phyloP scores from a whole-genome alignment of 2,329 filamentous ascomycete genomes.

The Cladosporium sp. region DNA sequence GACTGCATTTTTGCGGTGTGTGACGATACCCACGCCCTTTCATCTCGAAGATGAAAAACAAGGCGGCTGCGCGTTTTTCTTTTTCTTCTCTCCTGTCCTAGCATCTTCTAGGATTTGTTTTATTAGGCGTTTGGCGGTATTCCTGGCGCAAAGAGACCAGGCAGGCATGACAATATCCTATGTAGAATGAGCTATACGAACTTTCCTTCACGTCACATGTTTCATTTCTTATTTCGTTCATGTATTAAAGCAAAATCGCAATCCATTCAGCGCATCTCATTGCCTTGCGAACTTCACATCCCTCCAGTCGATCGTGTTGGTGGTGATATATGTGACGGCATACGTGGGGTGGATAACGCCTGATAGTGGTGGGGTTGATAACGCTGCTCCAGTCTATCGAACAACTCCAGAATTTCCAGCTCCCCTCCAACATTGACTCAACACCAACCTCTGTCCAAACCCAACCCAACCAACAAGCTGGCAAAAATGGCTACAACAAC shows the following conservation, averaged over 20 bases:
- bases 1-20: neutral
- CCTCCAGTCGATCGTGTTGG: neutral
- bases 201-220: neutral
- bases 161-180: neutral
- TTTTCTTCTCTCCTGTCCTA: neutral
- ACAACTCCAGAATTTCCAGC: neutral
- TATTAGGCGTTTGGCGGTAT: neutral
- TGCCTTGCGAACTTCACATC: neutral
- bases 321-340: neutral
- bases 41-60: neutral
- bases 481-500: neutral
- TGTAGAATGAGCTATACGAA: neutral
- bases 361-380: neutral
- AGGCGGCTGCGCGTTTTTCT: neutral
- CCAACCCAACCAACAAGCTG: neutral
- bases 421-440: neutral
- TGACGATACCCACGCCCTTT: conserved; percentile 27
- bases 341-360: neutral
- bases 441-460: neutral
- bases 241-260: no score
- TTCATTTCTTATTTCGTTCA: neutral
- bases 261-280: no score
- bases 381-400: neutral
- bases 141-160: neutral
- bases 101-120: neutral